Conservation (phyloP, 441 rosid genomes). For the Pelargonium myrrhifolium region DNA sequence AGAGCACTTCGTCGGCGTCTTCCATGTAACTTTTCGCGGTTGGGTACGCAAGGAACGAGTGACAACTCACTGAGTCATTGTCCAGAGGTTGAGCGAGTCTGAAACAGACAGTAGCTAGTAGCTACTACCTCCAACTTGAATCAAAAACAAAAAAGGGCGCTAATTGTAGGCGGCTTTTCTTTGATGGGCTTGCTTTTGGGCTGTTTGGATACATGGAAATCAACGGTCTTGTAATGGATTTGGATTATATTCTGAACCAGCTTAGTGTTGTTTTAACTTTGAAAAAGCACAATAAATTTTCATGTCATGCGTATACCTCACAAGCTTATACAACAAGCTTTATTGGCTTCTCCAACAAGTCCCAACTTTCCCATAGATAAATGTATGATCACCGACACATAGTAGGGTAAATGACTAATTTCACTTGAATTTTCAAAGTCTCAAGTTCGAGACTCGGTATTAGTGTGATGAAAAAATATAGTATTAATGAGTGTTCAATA, state of each 20-base stretch:
- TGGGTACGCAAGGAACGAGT: background rate
- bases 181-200: background rate
- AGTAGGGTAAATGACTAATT: no score
- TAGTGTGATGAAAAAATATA: no score
- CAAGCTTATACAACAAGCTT: no score
- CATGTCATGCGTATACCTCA: no score
- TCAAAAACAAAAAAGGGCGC: constrained; percentile 5
- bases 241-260: background rate
- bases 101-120: background rate
- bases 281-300: no score
- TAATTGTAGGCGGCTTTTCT: constrained; percentile 2
- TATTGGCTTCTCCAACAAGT: no score
- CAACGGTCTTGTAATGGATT: background rate
- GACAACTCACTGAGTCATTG: constrained; percentile 2
- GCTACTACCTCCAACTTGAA: background rate
- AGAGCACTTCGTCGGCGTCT: constrained; percentile 16
- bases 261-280: background rate
- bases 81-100: background rate
- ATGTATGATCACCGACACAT: no score
- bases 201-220: background rate
- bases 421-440: no score
- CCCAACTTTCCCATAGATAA: no score
- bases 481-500: no score
- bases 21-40: background rate
- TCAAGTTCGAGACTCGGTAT: no score